Evolutionary conservation across 768 basidiomycete species (phyloP), one percentile per base, ranked within the genome.

Genomic region (Boletus pseudo-olivaceus): DNA sequence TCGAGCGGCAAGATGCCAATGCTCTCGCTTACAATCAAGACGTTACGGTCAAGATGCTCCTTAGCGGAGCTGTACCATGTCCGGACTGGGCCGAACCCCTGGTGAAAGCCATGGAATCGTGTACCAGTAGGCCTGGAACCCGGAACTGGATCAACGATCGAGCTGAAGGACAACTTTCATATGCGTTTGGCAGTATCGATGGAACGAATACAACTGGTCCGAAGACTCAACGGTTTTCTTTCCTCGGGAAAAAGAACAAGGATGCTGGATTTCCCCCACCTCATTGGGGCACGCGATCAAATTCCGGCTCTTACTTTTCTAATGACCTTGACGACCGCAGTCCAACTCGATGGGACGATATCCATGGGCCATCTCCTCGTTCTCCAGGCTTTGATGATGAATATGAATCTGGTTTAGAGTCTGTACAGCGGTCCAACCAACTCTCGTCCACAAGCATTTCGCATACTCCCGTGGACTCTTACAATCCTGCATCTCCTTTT

Each of bases 1-100:
- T 97, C 15, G 96, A 97, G 71, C 83, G 96, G 37, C 89, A 93
- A 65, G 96, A 99, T 69, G 92, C 93, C 9, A 98, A 97, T 66
- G 75, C 82, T 1, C 77, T 85, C 46, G 95, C 95, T 3, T 97
- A 97, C 65, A 67, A 67, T 38, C 79, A 82, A 3, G 79, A 86
- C 50, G 90, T 94, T 17, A 84, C 87, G 1, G 86, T 78, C 3
- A 87, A 87, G 67, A 79, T 87, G 67, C 82, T 99, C 26, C 83
- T 99, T 15, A 86, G 83, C 37, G 96, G 96, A 7, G 68, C 68
- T 10, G 73, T 97, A 40, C 78, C 83, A 12, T 78, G 84, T 6
- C 96, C 94, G 0, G 72, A 78, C 2, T 98, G 92, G 90, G 87
- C 94, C 1, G 69, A 76, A n/a, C 67, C 77, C 2, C 77, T 99